A percentile compares a stretch with the other conserved stretches of the same genome.
Evolutionary conservation across 306 rosid genomes (phyloP).

Genomic region (Rosa multiflora): DNA sequence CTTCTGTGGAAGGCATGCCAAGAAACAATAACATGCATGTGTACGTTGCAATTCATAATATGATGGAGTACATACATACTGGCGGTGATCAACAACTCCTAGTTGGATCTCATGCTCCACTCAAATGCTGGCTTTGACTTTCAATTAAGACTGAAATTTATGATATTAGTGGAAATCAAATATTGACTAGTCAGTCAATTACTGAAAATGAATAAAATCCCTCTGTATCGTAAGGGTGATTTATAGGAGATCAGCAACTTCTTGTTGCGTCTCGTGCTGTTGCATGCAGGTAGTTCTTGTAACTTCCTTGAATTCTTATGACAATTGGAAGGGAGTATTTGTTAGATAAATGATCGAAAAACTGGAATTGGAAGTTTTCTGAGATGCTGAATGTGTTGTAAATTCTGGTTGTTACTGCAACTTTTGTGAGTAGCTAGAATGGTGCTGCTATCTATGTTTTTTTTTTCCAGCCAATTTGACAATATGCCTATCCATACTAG

Average conservation of each 20-base stretch:
- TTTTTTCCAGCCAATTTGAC: too few relatives aligned
- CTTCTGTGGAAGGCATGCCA: constrained; percentile 47
- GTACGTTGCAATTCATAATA: neutral
- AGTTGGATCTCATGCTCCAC: constrained; percentile 7
- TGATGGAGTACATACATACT: neutral
- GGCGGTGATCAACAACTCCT: constrained; percentile 16
- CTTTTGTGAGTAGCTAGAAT: too few relatives aligned
- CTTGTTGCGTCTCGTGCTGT: neutral
- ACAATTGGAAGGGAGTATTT: neutral
- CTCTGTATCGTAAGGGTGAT: neutral
- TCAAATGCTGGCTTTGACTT: neutral
- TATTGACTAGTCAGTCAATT: neutral
- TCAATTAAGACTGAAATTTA: neutral
- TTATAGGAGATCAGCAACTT: constrained; percentile 2
- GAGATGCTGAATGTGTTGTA: too few relatives aligned
- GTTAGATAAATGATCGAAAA: neutral
- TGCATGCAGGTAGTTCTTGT: neutral
- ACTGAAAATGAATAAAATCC: constrained; percentile 1
- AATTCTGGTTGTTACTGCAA: too few relatives aligned
- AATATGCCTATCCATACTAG: too few relatives aligned
- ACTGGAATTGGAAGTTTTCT: neutral
- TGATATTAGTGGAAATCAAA: neutral
- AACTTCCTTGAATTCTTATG: neutral
- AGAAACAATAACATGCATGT: neutral
- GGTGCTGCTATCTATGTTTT: too few relatives aligned